Evolutionary conservation across 306 rosid genomes (phyloP).

Genomic region (Fragaria nilgerrensis): DNA sequence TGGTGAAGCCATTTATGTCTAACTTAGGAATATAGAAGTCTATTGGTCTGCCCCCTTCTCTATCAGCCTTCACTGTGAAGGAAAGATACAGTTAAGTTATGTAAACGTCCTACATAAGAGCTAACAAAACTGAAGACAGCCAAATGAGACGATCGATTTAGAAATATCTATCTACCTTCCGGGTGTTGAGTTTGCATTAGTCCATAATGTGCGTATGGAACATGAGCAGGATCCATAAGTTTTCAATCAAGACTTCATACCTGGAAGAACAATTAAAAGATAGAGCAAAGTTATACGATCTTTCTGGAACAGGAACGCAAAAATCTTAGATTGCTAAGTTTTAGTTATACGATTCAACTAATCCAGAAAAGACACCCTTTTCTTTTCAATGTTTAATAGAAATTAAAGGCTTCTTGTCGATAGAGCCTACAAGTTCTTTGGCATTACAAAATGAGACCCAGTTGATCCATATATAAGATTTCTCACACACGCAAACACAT

Average conservation of each 20-base stretch:
- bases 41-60: conserved; percentile 96
- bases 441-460: too few relatives aligned
- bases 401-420: too few relatives aligned
- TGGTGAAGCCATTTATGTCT: conserved; percentile 60
- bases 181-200: conserved; percentile 45
- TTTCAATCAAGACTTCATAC: conserved; percentile 82
- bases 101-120: conserved; percentile 22
- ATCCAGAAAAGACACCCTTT: too few relatives aligned
- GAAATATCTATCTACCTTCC: conserved; percentile 39
- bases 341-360: too few relatives aligned
- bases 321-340: too few relatives aligned
- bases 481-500: too few relatives aligned
- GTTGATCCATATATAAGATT: too few relatives aligned
- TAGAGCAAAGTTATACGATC: not conserved
- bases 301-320: too few relatives aligned
- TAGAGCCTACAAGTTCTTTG: too few relatives aligned
- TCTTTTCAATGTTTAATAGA: too few relatives aligned
- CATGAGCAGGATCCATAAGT: conserved; percentile 94
- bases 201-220: conserved; percentile 76
- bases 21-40: conserved; percentile 46
- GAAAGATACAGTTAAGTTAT: conserved; percentile 6
- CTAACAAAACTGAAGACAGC: not conserved
- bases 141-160: conserved; percentile 3
- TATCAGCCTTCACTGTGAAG: conserved; percentile 64
- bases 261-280: conserved; percentile 38